Conservation (phyloP, 2,329 filamentous ascomycete genomes). For the Scedosporium apiospermum region DNA sequence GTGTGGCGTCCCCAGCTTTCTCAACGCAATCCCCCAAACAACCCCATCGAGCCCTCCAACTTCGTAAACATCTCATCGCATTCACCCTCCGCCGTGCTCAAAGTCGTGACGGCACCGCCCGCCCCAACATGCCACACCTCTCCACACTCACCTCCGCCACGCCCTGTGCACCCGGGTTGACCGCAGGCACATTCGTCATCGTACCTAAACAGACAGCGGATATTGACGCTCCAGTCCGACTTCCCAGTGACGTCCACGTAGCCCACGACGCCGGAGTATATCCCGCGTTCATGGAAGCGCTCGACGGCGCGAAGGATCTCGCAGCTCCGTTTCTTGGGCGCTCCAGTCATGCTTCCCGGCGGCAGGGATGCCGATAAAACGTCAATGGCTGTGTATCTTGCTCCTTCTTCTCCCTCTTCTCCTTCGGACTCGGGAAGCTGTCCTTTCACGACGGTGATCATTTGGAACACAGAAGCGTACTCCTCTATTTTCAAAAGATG, state of each 20-base stretch:
- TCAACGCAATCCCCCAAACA: constrained; percentile 24
- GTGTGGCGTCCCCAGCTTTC: neutral
- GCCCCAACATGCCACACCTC: constrained; percentile 79
- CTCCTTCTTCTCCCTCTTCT: too few species aligned
- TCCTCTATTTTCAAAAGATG: constrained; percentile 82
- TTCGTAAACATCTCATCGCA: constrained; percentile 86
- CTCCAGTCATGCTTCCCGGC: constrained; percentile 92
- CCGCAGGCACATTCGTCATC: constrained; percentile 42
- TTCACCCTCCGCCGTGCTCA: constrained; percentile 73
- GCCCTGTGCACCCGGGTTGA: constrained; percentile 18
- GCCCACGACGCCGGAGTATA: constrained; percentile 84
- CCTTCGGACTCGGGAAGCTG: constrained; percentile 29
- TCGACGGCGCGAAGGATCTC: constrained; percentile 70
- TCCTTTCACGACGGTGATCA: constrained; percentile 81
- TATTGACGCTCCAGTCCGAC: constrained; percentile 87
- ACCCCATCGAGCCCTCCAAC: constrained; percentile 46
- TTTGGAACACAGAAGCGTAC: constrained; percentile 83
- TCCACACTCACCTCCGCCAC: neutral
- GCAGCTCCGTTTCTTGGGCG: constrained; percentile 87
- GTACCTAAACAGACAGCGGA: constrained; percentile 70
- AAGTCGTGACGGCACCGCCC: constrained; percentile 78
- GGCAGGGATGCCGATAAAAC: constrained; percentile 71
- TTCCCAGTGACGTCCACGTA: constrained; percentile 80
- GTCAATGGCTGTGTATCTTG: constrained; percentile 53
- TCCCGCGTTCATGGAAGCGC: constrained; percentile 47